Percentiles rank a stretch among this genome's conserved stretches.
phyloP scores from a whole-genome alignment of 2,329 filamentous ascomycete species.

The Graphilbum ipis-grandicollis region DNA sequence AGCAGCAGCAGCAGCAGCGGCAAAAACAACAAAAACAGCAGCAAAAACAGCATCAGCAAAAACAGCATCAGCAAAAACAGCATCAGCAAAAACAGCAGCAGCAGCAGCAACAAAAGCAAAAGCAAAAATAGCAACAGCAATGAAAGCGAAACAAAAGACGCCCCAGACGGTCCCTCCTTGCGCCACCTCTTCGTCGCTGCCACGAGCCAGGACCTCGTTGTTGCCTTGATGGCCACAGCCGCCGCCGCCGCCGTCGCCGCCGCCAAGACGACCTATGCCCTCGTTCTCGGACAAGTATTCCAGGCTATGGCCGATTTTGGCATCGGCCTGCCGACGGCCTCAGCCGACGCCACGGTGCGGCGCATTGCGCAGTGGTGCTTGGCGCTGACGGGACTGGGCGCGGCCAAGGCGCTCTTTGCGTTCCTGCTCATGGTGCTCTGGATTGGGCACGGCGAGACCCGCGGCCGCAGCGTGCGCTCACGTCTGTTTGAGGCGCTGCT shows the following conservation, averaged over 20 bases:
- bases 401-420: constrained; percentile 49
- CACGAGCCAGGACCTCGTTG: constrained; percentile 35
- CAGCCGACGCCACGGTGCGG: constrained; percentile 34
- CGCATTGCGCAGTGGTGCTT: constrained; percentile 42
- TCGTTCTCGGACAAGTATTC: constrained; percentile 62
- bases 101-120: neutral
- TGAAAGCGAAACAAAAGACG: neutral
- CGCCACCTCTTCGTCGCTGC: constrained; percentile 53
- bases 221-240: constrained; percentile 35
- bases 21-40: neutral
- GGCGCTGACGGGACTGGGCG: constrained; percentile 45
- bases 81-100: no score
- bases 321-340: constrained; percentile 16
- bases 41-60: neutral
- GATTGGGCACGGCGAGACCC: constrained; percentile 64
- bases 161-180: constrained; percentile 7
- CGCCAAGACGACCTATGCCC: constrained; percentile 45
- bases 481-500: constrained; percentile 52
- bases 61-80: neutral
- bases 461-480: constrained; percentile 48
- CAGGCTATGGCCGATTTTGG: constrained; percentile 52
- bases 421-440: constrained; percentile 51
- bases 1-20: no score
- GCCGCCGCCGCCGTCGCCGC: constrained; percentile 42
- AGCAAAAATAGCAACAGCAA: neutral